phyloP scores from a whole-genome alignment of 148 eudicot genomes.

The Gaultheria prostrata region DNA sequence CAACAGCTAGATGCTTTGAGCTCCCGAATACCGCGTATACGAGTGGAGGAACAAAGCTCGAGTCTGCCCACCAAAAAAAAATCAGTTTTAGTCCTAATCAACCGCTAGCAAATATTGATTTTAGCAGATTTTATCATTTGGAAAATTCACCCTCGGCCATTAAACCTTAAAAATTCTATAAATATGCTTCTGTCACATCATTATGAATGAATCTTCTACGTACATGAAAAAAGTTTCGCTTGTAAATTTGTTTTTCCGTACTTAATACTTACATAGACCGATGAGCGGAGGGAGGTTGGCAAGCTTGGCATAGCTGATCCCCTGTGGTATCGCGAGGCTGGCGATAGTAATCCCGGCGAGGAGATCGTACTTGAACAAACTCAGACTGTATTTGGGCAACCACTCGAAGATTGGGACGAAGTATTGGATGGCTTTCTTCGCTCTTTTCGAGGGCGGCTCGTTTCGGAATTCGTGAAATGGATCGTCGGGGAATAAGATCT shows the following conservation, averaged over 20 bases:
- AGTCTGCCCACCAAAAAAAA: constrained; percentile 40
- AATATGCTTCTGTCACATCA: background rate
- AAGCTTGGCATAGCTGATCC: constrained; percentile 94
- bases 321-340: constrained; percentile 97
- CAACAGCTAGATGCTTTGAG: constrained; percentile 74
- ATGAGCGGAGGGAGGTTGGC: constrained; percentile 69
- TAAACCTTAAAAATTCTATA: no score
- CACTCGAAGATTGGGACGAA: constrained; percentile 71
- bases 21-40: constrained; percentile 76
- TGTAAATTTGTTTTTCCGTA: no score
- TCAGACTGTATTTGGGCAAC: constrained; percentile 54
- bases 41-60: constrained; percentile 85
- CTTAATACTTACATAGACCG: constrained; percentile 70
- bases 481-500: constrained; percentile 82
- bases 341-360: constrained; percentile 94
- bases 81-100: background rate
- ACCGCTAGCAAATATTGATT: no score
- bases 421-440: constrained; percentile 40
- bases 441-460: constrained; percentile 25
- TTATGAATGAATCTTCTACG: background rate
- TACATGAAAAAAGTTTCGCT: background rate
- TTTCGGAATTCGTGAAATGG: constrained; percentile 47
- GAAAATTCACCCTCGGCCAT: background rate
- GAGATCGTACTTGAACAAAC: constrained; percentile 58
- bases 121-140: no score